Base-by-base conservation (phyloP, 768 basidiomycete genomes). In the Auricularia sp. region DNA sequence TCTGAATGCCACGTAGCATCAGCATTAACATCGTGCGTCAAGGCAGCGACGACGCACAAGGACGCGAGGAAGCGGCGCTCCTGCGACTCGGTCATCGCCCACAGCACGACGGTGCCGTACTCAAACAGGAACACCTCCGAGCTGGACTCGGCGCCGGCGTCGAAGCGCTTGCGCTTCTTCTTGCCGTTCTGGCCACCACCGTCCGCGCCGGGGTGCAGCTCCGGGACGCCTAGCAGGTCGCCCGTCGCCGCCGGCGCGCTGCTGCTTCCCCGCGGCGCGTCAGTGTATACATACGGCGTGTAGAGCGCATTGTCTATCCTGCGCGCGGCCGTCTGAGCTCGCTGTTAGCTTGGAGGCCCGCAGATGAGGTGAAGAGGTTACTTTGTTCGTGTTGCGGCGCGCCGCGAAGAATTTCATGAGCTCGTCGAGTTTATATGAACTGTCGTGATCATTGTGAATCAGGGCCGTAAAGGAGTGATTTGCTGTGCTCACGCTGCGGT, bases 11-110 rank as follows among this genome's bases (percentile, higher is more conserved):
- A 61, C 24, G 63, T 63, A 62, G 68, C 37, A 16, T 39, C 11
- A 54, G 21, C 21, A 13, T 51, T 10, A 21, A 21, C 34, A n/a
- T 16, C 61, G n/a, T 5, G 21, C 56, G 16, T n/a, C 21, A 51
- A 58, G 51, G 63, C 61, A 18, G 6, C 24, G n/a, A 3, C 61
- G 35, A 79, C 91, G 76, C 71, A 95, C 95, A 98, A 83, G 24
- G 94, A 94, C 34, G 89, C 86, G 67, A 98, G 77, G 71, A 98
- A 94, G 8, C 94, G 81, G 74, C 84, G 90, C 78, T 98, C 95
- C 71, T 97, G 92, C 4, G 85, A 79, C 73, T 97, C 93, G 45
- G 91, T 88, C 94, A 98, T 97, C 33, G 95, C 95, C 95, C 95
- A 98, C 62, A 96, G 91, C 33, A 98, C 95, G 34, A 96, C 90